phyloP scores from a whole-genome alignment of 345 rosid species.

The Mercurialis annua region DNA sequence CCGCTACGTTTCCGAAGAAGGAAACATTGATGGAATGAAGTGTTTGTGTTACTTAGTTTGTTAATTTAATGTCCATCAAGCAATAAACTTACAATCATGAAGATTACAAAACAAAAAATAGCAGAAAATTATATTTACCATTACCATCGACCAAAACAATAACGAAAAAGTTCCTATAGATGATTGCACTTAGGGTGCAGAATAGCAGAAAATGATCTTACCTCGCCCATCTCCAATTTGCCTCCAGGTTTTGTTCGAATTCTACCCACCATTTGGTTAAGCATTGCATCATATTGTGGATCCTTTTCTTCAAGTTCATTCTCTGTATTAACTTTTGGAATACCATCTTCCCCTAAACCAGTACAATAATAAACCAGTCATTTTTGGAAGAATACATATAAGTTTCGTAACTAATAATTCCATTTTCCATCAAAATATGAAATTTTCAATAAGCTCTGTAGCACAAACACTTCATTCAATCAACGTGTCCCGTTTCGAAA shows the following conservation, averaged over 20 bases:
- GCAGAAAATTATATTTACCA: slow-evolving; percentile 1
- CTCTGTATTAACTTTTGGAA: slow-evolving; percentile 35
- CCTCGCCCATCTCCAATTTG: slow-evolving; percentile 88
- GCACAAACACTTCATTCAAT: neutral
- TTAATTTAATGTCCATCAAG: neutral
- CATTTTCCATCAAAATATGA: neutral
- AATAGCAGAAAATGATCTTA: slow-evolving; percentile 26
- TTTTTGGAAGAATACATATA: neutral
- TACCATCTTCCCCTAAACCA: slow-evolving; percentile 33
- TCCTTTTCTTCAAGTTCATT: slow-evolving; percentile 64
- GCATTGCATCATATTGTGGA: slow-evolving; percentile 74
- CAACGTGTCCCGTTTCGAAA: too few species aligned
- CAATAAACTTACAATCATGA: neutral
- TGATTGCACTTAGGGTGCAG: too few species aligned
- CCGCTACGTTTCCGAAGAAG: too few species aligned
- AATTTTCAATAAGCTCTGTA: neutral
- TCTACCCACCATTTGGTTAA: slow-evolving; percentile 86
- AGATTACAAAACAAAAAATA: neutral
- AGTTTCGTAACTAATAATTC: slow-evolving; percentile 9
- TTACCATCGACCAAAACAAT: too few species aligned
- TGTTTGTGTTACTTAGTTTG: too few species aligned
- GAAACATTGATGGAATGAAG: too few species aligned
- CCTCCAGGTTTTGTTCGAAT: slow-evolving; percentile 78
- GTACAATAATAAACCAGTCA: neutral
- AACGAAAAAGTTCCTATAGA: too few species aligned